These are phyloP conservation scores for Eucalyptus sp. DNA, from an alignment of 345 rosid species.

Conservation along the genomic window DNA sequence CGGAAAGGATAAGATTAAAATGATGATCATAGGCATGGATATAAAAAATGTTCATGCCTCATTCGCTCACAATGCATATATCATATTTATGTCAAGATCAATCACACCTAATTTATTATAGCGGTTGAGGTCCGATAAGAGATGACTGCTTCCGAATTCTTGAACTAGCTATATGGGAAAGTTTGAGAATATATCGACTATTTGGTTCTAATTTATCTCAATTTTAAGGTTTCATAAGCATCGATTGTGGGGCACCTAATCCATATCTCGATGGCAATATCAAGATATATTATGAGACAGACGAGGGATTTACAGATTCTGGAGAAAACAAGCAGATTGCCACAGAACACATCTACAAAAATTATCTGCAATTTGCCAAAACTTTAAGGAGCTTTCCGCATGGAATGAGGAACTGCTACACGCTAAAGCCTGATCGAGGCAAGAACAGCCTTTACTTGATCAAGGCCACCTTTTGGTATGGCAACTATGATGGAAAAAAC, in stretches of 20 bases:
- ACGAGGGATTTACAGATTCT: background rate
- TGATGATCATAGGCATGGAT: too few relatives aligned
- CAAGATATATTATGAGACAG: background rate
- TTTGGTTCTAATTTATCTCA: background rate
- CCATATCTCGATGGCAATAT: background rate
- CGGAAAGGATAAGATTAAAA: too few relatives aligned
- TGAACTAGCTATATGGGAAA: background rate
- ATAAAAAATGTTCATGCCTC: too few relatives aligned
- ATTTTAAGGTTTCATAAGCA: conserved; percentile 4
- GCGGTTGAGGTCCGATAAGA: accelerated
- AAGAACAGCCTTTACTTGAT: background rate
- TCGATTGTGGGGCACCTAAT: conserved; percentile 1
- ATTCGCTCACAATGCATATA: too few relatives aligned
- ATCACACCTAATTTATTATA: too few relatives aligned
- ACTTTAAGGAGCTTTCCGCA: background rate
- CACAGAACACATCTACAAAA: accelerated
- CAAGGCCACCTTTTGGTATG: background rate
- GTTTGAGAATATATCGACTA: background rate
- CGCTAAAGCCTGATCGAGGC: background rate
- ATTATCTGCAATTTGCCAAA: background rate
- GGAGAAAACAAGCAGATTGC: background rate
- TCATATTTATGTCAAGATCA: too few relatives aligned
- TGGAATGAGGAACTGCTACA: conserved; percentile 7
- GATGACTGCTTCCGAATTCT: background rate
- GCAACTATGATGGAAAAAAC: background rate